Base-by-base conservation (phyloP, 805 yeast species). In the Scheffersomyces amazonensis region DNA sequence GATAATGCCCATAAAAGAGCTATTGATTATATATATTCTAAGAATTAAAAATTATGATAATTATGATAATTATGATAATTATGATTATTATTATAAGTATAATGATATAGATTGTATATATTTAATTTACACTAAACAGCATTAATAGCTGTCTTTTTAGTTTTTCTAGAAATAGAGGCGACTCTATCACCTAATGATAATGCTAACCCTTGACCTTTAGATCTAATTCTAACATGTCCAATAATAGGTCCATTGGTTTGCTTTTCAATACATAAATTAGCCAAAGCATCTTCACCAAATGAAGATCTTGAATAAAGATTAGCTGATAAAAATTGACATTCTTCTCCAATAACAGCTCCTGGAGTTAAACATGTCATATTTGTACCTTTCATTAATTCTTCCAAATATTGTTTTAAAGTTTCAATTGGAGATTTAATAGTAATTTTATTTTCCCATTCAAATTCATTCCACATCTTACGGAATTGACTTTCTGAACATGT, bases 401-500 rank as follows among this genome's bases (percentile, higher is more conserved):
- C 84, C 61, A 93, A 71, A 64, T 87, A 93, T 33, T 78, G 86
- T 56, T 83, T 81, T 55, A 95, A 74, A 1, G 87, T 66, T 22
- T 75, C 61, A 46, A 82, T 70, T 37, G 72, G 75, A 2, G 95
- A 80, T 49, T 83, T 81, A 58, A 93, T 86, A 43, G 90, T 86
- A 51, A 93, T 90, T 71, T 93, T 93, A 71, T 93, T 93, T 66
- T 93, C 99, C 99, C 99, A 93, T 68, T 93, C 99, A 59, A 95
- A 93, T 61, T 90, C 97, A 60, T 89, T 88, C 99, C 99, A 93
- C 98, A 90, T 91, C 54, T 81, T 78, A 57, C 99, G 85, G 85
- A 93, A 93, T 50, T 79, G 84, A 32, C 81, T 79, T 65, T 91
- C 98, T 12, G 89, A 70, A 61, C 96, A 87, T 17, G 78, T 75